Percentiles rank a stretch among this genome's conserved stretches.
phyloP scores from a whole-genome alignment of 2,329 filamentous ascomycete species.

The Apiospora arundinis region DNA sequence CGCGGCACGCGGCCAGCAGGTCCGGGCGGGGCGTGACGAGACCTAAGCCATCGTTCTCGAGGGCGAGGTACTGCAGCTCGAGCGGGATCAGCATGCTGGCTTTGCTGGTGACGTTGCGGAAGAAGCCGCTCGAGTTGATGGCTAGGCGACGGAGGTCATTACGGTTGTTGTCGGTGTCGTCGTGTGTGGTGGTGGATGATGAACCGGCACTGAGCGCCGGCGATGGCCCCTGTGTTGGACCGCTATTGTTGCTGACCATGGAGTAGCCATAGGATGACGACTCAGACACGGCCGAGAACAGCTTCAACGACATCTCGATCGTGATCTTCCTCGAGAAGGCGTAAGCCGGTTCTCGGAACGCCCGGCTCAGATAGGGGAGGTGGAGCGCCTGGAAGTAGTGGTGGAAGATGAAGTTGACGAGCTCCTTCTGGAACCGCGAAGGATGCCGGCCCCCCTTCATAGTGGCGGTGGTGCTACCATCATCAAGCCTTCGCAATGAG shows the following conservation, averaged over 20 bases:
- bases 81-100: conserved; percentile 45
- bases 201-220: background rate
- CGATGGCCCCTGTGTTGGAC: background rate
- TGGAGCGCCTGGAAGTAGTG: conserved; percentile 64
- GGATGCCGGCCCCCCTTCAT: conserved; percentile 29
- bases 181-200: background rate
- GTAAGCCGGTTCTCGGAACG: conserved; percentile 50
- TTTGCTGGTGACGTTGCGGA: conserved; percentile 43
- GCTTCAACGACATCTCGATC: conserved; percentile 54
- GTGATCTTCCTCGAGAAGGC: conserved; percentile 57
- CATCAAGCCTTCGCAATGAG: conserved; percentile 37
- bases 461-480: background rate
- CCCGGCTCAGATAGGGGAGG: conserved; percentile 53
- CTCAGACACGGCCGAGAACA: conserved; percentile 50
- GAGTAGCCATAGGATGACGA: conserved; percentile 25
- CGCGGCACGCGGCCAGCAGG: conserved; percentile 48
- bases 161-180: conserved; percentile 22
- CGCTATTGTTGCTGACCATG: background rate
- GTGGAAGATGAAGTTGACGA: conserved; percentile 58
- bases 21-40: conserved; percentile 46
- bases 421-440: conserved; percentile 48
- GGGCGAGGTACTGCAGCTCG: conserved; percentile 48
- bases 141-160: conserved; percentile 47
- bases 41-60: conserved; percentile 48
- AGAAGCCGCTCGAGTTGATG: conserved; percentile 48